Evolutionary conservation across 768 basidiomycete genomes (phyloP).

Genomic region (Boletus sensibilis): DNA sequence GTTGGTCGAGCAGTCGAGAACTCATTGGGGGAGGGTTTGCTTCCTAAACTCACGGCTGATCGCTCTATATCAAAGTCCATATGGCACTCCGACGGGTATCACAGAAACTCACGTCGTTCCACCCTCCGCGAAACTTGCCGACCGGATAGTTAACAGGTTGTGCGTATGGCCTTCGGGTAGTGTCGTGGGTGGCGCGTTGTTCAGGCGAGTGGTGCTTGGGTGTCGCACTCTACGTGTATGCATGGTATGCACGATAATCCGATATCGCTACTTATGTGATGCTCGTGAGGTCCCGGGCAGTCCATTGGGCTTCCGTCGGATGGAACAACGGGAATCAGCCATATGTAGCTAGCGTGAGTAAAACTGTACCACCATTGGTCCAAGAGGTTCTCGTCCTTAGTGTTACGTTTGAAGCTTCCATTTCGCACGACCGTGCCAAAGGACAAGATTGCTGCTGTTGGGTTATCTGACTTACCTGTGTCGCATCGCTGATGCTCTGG

Average conservation of each 20-base stretch:
- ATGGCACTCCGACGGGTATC: neutral
- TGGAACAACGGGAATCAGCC: neutral
- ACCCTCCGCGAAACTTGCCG: neutral
- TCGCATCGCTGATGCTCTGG: neutral
- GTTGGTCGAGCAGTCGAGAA: neutral
- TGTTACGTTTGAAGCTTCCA: neutral
- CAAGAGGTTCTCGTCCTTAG: neutral
- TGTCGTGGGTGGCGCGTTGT: too few species aligned
- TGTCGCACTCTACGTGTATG: neutral
- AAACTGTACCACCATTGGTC: neutral
- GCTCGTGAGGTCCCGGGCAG: neutral
- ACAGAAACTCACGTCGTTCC: neutral
- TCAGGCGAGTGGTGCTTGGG: neutral
- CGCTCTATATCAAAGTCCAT: neutral
- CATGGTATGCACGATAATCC: neutral
- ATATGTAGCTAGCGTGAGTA: neutral
- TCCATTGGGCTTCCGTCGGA: neutral
- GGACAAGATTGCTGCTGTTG: neutral
- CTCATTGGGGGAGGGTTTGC: neutral
- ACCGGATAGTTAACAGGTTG: neutral
- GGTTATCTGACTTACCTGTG: neutral
- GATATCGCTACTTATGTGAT: neutral
- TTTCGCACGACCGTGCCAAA: neutral
- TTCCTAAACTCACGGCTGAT: neutral
- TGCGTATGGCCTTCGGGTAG: neutral